Percentiles rank a stretch among this genome's conserved stretches.
These are phyloP conservation scores for Saccharum officinarum DNA, from an alignment of 176 grass and related monocot genomes.

Conservation along the genomic window DNA sequence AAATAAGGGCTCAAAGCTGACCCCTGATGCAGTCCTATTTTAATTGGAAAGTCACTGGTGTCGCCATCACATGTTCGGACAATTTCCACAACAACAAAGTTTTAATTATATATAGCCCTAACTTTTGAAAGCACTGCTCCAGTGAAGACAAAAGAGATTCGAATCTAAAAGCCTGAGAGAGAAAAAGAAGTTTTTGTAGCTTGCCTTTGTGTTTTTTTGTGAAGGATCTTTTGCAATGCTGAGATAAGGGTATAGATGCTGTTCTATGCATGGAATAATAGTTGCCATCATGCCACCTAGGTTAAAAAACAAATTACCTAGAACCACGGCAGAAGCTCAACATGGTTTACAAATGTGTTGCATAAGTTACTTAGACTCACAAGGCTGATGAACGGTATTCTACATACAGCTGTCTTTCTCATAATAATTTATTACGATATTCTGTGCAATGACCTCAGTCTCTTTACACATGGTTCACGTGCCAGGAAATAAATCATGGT, in stretches of 20 bases:
- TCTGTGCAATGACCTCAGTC: not conserved
- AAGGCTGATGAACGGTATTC: not conserved
- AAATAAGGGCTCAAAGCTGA: too few relatives aligned
- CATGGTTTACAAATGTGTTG: not conserved
- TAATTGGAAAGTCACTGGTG: too few relatives aligned
- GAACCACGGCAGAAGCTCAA: not conserved
- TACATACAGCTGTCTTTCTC: not conserved
- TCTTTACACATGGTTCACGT: constrained; percentile 14
- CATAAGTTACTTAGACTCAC: not conserved
- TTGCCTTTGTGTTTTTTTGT: not conserved
- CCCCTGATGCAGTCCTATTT: too few relatives aligned
- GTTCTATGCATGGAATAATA: not conserved
- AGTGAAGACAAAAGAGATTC: not conserved
- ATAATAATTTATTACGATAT: not conserved
- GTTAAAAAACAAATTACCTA: not conserved
- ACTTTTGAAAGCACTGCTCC: not conserved
- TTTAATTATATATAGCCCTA: not conserved
- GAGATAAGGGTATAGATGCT: not conserved
- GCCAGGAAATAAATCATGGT: constrained; percentile 19
- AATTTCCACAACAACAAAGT: not conserved
- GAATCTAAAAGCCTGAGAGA: not conserved
- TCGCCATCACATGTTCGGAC: too few relatives aligned
- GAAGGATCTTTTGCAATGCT: not conserved
- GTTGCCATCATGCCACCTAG: not conserved
- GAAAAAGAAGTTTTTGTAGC: not conserved